A percentile compares a stretch with the other conserved stretches of the same genome.
phyloP scores from a whole-genome alignment of 768 basidiomycete genomes.

The Boletus coccyginus region DNA sequence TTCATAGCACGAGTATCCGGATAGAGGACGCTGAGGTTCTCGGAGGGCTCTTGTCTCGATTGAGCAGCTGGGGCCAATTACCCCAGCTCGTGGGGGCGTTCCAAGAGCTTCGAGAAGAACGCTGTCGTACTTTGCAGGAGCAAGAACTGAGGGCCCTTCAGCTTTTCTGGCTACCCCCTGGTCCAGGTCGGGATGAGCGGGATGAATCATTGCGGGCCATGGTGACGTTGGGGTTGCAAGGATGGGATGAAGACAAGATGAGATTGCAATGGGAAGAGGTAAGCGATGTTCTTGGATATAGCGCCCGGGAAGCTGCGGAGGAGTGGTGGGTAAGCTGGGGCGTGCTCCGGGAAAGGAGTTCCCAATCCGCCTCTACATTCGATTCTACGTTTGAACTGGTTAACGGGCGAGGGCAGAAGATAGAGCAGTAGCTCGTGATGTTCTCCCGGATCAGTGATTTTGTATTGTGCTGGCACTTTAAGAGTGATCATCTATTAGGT shows the following conservation, averaged over 20 bases:
- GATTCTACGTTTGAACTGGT: not conserved
- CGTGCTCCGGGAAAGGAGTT: conserved; percentile 36
- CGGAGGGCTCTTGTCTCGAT: conserved; percentile 35
- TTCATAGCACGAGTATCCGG: conserved; percentile 30
- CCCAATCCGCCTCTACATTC: not conserved
- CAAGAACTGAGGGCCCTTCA: conserved; percentile 41
- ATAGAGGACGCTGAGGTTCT: conserved; percentile 31
- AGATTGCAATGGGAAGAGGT: conserved; percentile 50
- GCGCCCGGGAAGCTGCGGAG: conserved; percentile 52
- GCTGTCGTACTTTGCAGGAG: conserved; percentile 39
- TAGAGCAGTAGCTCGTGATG: not conserved
- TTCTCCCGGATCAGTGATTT: not conserved
- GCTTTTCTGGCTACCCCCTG: conserved; percentile 41
- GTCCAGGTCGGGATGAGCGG: conserved; percentile 40
- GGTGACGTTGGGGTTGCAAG: conserved; percentile 15
- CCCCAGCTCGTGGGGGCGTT: conserved; percentile 49
- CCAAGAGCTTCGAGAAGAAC: conserved; percentile 52
- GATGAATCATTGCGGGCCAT: conserved; percentile 34
- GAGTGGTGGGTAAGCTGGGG: conserved; percentile 64
- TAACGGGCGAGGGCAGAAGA: not conserved
- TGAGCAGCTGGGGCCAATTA: conserved; percentile 43
- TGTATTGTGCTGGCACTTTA: not conserved
- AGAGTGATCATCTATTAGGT: not conserved
- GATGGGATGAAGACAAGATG: conserved; percentile 47
- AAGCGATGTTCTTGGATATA: conserved; percentile 44